Evolutionary conservation across 2,329 filamentous ascomycete genomes (phyloP), one percentile per base, ranked within the genome.

Genomic region (Xylaria sp.): DNA sequence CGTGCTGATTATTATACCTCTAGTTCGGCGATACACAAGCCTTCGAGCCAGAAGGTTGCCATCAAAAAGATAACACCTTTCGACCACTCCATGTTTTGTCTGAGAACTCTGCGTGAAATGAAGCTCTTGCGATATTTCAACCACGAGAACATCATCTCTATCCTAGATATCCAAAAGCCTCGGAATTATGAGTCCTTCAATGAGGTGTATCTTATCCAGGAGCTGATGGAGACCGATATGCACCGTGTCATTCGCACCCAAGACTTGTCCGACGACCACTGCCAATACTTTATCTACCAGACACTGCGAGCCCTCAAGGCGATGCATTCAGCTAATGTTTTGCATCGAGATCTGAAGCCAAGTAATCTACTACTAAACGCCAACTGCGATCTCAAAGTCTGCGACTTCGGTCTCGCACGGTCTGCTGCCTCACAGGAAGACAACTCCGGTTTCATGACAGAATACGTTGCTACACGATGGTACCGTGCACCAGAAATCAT

Each of bases 21-120:
- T 64, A 97, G 94, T 84, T 99, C 96, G 69, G 96, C 96, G 66
- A 90, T 98, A 75, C 96, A 99, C 86, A 98, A 98, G 84, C 96
- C 96, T 24, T 98, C 96, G 0, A 91, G 94, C 71, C 96, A 99
- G 83, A 98, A 98, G 84, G 96, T 99, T 69, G 96, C 96, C 69
- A 99, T 99, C 86, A 99, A 99, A 88, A 99, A 99, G 88, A 99
- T 99, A 78, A 98, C 94, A 0, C 96, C 96, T 5, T 99, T 99
- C 82, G 96, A 99, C 78, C 96, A 98, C 81, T 97, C 94, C 80
- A 98, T 98, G 94, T 98, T 98, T 86, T 98, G 95, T 81, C 85
- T 99, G 77, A 88, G 96, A 80, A 99, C 96, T 0, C 86, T 99
- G 73, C 94, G 96, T 81, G 96, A 99, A 84, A 99, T 99, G 96